Evolutionary conservation across 352 stramenopile species (phyloP).

Genomic region (Pythium guiyangense): DNA sequence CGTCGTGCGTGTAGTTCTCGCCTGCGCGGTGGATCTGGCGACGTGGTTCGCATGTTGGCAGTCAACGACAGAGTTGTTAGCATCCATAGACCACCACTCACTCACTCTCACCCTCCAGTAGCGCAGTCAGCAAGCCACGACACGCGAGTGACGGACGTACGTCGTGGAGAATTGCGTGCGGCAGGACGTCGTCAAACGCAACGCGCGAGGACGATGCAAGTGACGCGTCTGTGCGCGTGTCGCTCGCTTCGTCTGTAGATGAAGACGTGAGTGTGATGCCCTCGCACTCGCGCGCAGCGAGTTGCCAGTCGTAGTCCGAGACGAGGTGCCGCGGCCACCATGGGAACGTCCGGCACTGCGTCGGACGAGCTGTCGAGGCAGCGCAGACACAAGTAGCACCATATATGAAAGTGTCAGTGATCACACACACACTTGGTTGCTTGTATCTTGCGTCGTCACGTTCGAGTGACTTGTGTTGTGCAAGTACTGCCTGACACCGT

Average conservation of each 20-base stretch:
- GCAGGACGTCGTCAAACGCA: conserved; percentile 52
- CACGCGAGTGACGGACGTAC: conserved; percentile 22
- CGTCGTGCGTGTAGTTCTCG: too few relatives aligned
- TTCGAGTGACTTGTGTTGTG: too few relatives aligned
- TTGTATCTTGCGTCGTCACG: too few relatives aligned
- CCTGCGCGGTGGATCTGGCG: conserved; percentile 66
- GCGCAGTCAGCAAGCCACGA: neutral
- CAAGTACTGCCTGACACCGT: too few relatives aligned
- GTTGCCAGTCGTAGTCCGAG: too few relatives aligned
- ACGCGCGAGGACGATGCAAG: neutral
- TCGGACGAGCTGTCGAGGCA: conserved; percentile 41
- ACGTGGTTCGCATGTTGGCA: neutral
- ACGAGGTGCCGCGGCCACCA: conserved; percentile 87
- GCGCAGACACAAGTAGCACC: neutral
- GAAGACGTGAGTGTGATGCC: conserved; percentile 25
- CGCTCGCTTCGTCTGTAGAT: neutral
- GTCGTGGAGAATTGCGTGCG: conserved; percentile 60
- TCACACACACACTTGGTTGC: neutral
- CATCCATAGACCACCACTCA: neutral
- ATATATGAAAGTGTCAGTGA: too few relatives aligned
- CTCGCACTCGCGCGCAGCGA: conserved; percentile 59
- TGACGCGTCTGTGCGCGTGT: too few relatives aligned
- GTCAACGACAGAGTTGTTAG: neutral
- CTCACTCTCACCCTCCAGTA: neutral
- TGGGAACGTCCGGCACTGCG: conserved; percentile 76